phyloP scores from a whole-genome alignment of 2,329 filamentous ascomycete genomes.

The Pseudogymnoascus sp. region DNA sequence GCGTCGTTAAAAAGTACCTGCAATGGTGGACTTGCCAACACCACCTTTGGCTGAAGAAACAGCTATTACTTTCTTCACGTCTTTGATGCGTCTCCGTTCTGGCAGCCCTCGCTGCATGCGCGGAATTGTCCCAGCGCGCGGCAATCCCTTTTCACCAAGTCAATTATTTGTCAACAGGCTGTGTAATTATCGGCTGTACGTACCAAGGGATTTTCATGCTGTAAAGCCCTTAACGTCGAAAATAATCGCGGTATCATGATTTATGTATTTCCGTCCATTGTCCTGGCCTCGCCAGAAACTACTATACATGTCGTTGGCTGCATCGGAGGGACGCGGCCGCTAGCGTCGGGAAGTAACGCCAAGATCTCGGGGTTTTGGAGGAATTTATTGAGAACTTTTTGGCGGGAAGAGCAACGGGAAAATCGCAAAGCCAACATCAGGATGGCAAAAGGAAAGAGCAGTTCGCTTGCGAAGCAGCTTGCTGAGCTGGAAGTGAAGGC shows the following conservation, averaged over 20 bases:
- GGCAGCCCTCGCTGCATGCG: slow-evolving; percentile 76
- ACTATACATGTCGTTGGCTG: neutral
- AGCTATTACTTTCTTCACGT: slow-evolving; percentile 89
- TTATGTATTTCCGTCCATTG: neutral
- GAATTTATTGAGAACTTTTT: slow-evolving; percentile 9
- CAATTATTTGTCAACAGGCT: neutral
- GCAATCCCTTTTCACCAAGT: slow-evolving; percentile 58
- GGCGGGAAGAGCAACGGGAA: neutral
- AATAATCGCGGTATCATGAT: slow-evolving; percentile 38
- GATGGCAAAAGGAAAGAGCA: slow-evolving; percentile 42
- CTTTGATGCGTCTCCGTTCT: slow-evolving; percentile 67
- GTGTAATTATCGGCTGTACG: slow-evolving; percentile 18
- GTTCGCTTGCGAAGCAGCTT: slow-evolving; percentile 48
- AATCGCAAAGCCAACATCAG: slow-evolving; percentile 17
- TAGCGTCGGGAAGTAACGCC: slow-evolving; percentile 4
- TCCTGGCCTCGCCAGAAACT: neutral
- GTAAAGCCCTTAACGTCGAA: slow-evolving; percentile 44
- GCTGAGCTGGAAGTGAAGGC: slow-evolving; percentile 52
- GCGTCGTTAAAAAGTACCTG: slow-evolving; percentile 43
- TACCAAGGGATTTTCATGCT: slow-evolving; percentile 86
- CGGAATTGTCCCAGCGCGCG: slow-evolving; percentile 64
- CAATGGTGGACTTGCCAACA: slow-evolving; percentile 94
- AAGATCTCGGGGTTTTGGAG: slow-evolving; percentile 8
- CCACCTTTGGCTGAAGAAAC: slow-evolving; percentile 95
- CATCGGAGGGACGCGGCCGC: slow-evolving; percentile 17